Percentiles rank a stretch among this genome's conserved stretches.
Evolutionary conservation across 192 early-diverging fungal genomes (phyloP).

Genomic region (Linderina pennispora): DNA sequence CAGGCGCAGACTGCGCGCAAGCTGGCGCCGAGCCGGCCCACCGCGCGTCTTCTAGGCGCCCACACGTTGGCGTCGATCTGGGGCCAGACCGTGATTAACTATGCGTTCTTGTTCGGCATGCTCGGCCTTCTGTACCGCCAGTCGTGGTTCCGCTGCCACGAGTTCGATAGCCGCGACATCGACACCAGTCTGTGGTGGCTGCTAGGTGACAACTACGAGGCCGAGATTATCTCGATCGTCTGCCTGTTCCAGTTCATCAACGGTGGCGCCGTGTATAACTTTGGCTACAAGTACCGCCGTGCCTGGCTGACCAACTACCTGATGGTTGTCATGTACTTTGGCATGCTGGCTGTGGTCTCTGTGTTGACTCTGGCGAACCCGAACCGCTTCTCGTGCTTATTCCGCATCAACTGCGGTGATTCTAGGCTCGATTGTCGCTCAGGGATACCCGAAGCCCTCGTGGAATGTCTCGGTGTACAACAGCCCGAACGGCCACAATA

Average conservation of each 20-base stretch:
- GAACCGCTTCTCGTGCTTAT: constrained; percentile 49
- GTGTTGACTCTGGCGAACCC: constrained; percentile 53
- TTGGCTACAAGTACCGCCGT: constrained; percentile 58
- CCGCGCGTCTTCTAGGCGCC: constrained; percentile 64
- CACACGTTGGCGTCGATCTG: constrained; percentile 59
- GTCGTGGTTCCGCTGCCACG: constrained; percentile 60
- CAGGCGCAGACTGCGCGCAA: constrained; percentile 50
- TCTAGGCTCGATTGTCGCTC: constrained; percentile 48
- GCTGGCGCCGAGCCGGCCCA: constrained; percentile 54
- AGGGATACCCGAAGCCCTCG: constrained; percentile 35
- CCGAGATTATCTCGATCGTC: constrained; percentile 49
- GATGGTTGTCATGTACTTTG: constrained; percentile 49
- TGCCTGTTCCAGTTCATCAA: constrained; percentile 65
- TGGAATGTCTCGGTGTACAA: constrained; percentile 55
- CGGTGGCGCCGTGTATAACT: constrained; percentile 57
- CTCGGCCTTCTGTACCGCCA: constrained; percentile 52
- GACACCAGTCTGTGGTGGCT: constrained; percentile 70
- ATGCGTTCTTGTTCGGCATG: constrained; percentile 48
- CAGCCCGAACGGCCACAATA: constrained; percentile 63
- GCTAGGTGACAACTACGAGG: constrained; percentile 70
- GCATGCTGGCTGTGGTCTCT: constrained; percentile 47
- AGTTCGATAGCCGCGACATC: constrained; percentile 55
- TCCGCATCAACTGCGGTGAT: constrained; percentile 78
- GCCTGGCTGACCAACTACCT: constrained; percentile 54
- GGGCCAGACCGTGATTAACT: constrained; percentile 62